Evolutionary conservation across 176 grass and related monocot species (phyloP).

Genomic region (Miscanthus lutarioriparius): DNA sequence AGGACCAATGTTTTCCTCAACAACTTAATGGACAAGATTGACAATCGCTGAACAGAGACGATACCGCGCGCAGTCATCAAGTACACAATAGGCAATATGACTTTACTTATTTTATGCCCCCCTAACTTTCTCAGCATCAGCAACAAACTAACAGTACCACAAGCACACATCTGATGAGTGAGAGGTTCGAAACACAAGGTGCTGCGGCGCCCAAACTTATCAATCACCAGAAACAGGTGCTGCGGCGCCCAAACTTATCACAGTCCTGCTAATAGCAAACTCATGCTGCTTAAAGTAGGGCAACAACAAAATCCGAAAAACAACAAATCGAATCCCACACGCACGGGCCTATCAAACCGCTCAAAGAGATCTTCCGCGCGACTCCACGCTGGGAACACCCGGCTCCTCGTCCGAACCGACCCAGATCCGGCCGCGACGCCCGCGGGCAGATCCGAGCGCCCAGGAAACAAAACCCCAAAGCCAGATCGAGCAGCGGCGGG

Average conservation of each 20-base stretch:
- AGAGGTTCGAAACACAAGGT: not conserved
- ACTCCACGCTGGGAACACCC: not conserved
- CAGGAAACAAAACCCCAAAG: not conserved
- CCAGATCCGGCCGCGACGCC: conserved; percentile 1
- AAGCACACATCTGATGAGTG: not conserved
- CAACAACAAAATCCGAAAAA: not conserved
- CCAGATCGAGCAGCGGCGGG: not conserved
- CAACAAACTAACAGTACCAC: not conserved
- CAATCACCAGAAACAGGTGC: not conserved
- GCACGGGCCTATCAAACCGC: not conserved
- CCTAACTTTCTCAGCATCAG: not conserved
- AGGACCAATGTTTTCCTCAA: not conserved
- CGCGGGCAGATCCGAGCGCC: not conserved
- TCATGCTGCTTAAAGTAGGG: not conserved
- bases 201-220: too few relatives aligned
- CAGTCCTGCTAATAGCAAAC: not conserved
- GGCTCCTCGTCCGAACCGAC: not conserved
- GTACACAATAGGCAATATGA: not conserved
- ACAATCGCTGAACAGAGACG: not conserved
- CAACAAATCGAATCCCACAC: not conserved
- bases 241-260: too few relatives aligned
- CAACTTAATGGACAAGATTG: not conserved
- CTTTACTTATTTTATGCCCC: too few relatives aligned
- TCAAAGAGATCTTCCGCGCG: not conserved
- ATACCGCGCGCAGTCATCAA: not conserved